Conservation (phyloP, 2,329 filamentous ascomycete species). For the Ceratocystis huliohia region DNA sequence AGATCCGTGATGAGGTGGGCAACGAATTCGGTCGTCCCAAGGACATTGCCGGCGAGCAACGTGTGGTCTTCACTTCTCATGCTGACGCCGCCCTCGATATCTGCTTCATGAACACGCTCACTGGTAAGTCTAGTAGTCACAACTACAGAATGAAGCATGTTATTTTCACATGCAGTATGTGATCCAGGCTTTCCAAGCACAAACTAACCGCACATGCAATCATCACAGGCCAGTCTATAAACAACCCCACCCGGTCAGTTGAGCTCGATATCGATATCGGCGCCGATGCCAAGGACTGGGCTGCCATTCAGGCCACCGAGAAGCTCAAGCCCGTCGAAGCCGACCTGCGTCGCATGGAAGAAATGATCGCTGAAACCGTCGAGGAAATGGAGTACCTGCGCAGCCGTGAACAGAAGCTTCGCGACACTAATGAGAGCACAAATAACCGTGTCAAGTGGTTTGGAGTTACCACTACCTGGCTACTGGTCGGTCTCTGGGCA, state of each 20-base stretch:
- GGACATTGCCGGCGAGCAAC: conserved; percentile 81
- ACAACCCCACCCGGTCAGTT: conserved; percentile 52
- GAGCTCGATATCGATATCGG: conserved; percentile 95
- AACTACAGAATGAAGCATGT: too few relatives aligned
- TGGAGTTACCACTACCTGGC: conserved; percentile 81
- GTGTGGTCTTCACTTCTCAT: conserved; percentile 87
- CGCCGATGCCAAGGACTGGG: conserved; percentile 96
- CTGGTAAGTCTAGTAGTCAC: conserved; percentile 38
- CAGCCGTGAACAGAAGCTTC: conserved; percentile 77
- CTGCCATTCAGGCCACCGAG: conserved; percentile 85
- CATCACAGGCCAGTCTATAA: conserved; percentile 26
- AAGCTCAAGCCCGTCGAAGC: conserved; percentile 96
- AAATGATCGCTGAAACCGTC: conserved; percentile 79
- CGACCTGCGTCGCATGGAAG: conserved; percentile 83
- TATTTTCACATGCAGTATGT: not conserved
- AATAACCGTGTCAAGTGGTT: conserved; percentile 99
- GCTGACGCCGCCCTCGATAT: conserved; percentile 89
- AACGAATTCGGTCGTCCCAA: conserved; percentile 91
- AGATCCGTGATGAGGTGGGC: conserved; percentile 91
- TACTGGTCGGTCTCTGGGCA: conserved; percentile 74
- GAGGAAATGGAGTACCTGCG: conserved; percentile 94
- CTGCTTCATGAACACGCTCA: conserved; percentile 80
- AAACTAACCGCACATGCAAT: conserved; percentile 1
- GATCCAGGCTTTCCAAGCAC: not conserved
- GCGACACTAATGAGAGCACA: conserved; percentile 98